Percentiles rank a stretch among this genome's conserved stretches.
Conservation (phyloP, 805 yeast genomes). For the Lachancea sp. region DNA sequence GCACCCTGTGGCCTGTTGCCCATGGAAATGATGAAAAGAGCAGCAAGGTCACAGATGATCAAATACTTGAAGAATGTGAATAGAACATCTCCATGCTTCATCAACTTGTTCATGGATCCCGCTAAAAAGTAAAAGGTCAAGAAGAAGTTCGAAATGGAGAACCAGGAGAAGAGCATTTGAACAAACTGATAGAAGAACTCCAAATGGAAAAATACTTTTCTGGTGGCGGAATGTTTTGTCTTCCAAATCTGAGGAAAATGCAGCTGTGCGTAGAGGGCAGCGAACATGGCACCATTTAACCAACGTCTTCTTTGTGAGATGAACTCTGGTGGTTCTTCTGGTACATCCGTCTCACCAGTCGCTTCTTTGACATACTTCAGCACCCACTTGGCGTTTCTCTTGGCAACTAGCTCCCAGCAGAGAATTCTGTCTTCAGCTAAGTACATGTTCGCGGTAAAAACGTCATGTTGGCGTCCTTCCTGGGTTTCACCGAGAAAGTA, state of each 20-base stretch:
- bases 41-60: constrained; percentile 72
- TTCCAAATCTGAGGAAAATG: constrained; percentile 86
- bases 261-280: constrained; percentile 82
- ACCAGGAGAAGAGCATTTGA: constrained; percentile 79
- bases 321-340: constrained; percentile 89
- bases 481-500: constrained; percentile 85
- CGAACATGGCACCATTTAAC: constrained; percentile 96
- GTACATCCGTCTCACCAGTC: constrained; percentile 95
- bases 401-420: constrained; percentile 94
- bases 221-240: constrained; percentile 72
- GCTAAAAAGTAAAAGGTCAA: constrained; percentile 89
- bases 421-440: constrained; percentile 93
- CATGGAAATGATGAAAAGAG: constrained; percentile 88
- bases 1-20: constrained; percentile 99
- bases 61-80: constrained; percentile 83
- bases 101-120: constrained; percentile 58
- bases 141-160: constrained; percentile 86
- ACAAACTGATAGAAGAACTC: constrained; percentile 86
- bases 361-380: constrained; percentile 88
- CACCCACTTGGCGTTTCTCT: constrained; percentile 76
- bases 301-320: constrained; percentile 96
- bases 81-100: constrained; percentile 69
- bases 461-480: constrained; percentile 56
- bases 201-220: constrained; percentile 76
- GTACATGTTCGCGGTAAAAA: constrained; percentile 94